These are phyloP conservation scores for Sugiyamaella mastotermitis DNA, from an alignment of 805 yeast genomes.

Conservation along the genomic window DNA sequence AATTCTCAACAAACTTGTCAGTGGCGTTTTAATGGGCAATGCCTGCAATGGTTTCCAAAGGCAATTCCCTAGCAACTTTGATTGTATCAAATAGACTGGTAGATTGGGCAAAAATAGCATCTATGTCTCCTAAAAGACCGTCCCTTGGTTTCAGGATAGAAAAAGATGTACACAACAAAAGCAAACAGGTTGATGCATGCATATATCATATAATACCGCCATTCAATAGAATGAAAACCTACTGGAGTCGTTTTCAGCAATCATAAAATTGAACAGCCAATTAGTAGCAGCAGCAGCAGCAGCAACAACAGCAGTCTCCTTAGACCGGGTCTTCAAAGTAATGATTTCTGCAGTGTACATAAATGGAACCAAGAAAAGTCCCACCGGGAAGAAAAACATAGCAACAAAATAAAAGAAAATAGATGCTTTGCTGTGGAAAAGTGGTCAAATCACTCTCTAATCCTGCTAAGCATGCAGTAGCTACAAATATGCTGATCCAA, in stretches of 20 bases:
- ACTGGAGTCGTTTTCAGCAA: constrained; percentile 63
- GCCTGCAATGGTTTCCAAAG: too few species aligned
- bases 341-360: constrained; percentile 14
- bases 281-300: constrained; percentile 56
- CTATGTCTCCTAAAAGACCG: constrained; percentile 43
- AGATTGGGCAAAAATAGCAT: constrained; percentile 22
- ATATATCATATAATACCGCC: constrained; percentile 36
- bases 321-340: constrained; percentile 8
- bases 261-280: constrained; percentile 59
- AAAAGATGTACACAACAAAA: constrained; percentile 36
- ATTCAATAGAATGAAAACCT: constrained; percentile 36
- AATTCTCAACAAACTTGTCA: too few species aligned
- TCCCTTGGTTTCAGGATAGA: constrained; percentile 43
- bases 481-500: constrained; percentile 3
- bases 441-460: constrained; percentile 26
- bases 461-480: constrained; percentile 6
- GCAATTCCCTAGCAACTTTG: constrained; percentile 1
- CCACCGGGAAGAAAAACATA: constrained; percentile 10
- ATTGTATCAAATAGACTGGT: constrained; percentile 9
- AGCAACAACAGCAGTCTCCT: constrained; percentile 51
- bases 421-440: constrained; percentile 36
- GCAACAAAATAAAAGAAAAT: constrained; percentile 5
- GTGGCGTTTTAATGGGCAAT: too few species aligned
- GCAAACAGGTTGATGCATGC: constrained; percentile 13
- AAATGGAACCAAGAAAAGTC: constrained; percentile 10